Base-by-base conservation (phyloP, 306 rosid genomes). In the Prunus fruticosa region DNA sequence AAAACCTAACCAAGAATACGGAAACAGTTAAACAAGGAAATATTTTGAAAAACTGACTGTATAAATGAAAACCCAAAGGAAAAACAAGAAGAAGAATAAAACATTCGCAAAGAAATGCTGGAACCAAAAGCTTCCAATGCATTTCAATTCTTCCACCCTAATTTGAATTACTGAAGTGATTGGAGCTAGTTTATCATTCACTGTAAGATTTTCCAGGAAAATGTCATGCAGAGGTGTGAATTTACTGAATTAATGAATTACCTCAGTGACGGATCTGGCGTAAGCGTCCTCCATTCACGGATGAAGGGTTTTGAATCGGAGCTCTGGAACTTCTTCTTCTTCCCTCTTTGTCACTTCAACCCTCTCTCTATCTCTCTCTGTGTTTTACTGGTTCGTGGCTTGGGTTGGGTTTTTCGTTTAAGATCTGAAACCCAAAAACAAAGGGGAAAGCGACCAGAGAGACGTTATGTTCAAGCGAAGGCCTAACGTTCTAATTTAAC, bases 191-290 rank as follows among this genome's bases (percentile, higher is more conserved):
- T 38, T 34, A 34, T 34, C 43, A 34, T 34, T 34, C 43, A 6
- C 43, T 7, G 43, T 38, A 38, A 38, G 43, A 38, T 38, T 34
- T 62, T 72, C 13, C 52, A 58, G 10, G 32, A 58, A 34, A 19
- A 47, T 30, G 70, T 2, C 1, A 38, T 1, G 8, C 28, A 52
- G 38, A 62, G 67, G 50, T 25, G 83, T 28, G 69, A 69, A 77
- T 69, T 38, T 5, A 60, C 65, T 30, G 46, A 16, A 9, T 30
- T 6, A 25, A 16, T 25, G 19, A 2, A 61, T 62, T 86, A 91
- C 98, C 97, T 90, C 96, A 19, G 86, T 47, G 74, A 88, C 86
- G 76, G 98, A 95, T 90, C 96, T 87, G 86, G 97, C 91, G 78
- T 86, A 90, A 69, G 98, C 97, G 80, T 95, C 92, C 71, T 95